Evolutionary conservation across 73 alveolate species (phyloP), one percentile per base, ranked within the genome.

Genomic region (Durusdinium trenchii): DNA sequence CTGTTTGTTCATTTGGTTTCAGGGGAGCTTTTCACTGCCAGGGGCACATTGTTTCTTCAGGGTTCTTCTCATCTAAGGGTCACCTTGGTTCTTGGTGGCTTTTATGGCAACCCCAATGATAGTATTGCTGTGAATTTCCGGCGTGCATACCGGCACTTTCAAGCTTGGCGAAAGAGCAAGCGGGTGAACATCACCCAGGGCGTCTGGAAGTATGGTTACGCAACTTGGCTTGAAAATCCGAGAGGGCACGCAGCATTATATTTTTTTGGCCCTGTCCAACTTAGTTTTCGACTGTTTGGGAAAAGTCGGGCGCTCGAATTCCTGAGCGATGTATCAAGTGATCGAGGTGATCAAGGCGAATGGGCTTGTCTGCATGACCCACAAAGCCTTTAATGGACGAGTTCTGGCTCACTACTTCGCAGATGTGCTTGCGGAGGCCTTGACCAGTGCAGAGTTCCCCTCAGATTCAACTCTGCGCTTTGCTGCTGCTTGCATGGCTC

Each of bases 381-480:
- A 71, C 96, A 89, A 89, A 40, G 96, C 96, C 1, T 45, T 40
- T 71, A 89, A 89, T 36, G 96, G 96, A 40, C 23, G 96, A 48
- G 67, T 89, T 52, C 47, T 89, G 18, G 50, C 43, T 10, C 54
- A 89, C 73, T 89, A 89, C 73, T 20, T 89, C 73, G 86, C 86
- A 3, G 67, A 43, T 0, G 96, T 76, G 42, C 45, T 71, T 6
- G 30, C 38, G 3, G 4, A 3, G 40, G 96, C 73, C 2, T 38
- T 16, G 42, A 16, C 57, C 35, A 14, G 48, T 35, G 46, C 52
- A 4, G 75, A 45, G 30, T 62, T 60, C 48, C 84, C 30, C 0
- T 32, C 32, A 38, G 95, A 61, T 6, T 42, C 79, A 3, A 67
- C 83, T 62, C 36, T 87, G 95, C 18, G 38, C 78, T 42, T 42